These are phyloP conservation scores for Podaxis rugospora DNA, from an alignment of 768 basidiomycete genomes.

Conservation along the genomic window DNA sequence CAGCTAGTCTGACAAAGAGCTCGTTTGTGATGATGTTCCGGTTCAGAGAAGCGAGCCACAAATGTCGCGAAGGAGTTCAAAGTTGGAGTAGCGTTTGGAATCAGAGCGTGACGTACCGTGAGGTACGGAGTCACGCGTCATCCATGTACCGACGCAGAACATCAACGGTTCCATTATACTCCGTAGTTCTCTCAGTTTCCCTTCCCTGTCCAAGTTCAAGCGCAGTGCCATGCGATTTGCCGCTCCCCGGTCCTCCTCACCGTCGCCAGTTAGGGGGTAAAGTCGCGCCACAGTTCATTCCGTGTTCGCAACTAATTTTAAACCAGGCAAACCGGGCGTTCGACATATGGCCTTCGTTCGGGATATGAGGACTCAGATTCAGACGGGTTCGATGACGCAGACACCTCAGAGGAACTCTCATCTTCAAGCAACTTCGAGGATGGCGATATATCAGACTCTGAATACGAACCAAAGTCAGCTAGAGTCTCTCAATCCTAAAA, in stretches of 20 bases:
- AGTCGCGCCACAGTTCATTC: constrained; percentile 1
- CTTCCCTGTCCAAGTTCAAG: neutral
- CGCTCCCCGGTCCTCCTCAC: constrained; percentile 46
- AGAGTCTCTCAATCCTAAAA: constrained; percentile 16
- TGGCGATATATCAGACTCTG: constrained; percentile 24
- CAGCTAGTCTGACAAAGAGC: no score
- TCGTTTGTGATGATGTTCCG: no score
- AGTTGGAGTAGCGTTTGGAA: no score
- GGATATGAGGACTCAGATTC: constrained; percentile 39
- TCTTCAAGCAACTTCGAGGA: constrained; percentile 19
- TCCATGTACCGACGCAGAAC: no score
- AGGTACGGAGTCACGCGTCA: no score
- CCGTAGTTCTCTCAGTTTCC: neutral
- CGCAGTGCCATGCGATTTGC: constrained; percentile 43
- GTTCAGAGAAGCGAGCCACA: no score
- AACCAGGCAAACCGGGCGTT: constrained; percentile 28
- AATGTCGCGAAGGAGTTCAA: no score
- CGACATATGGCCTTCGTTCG: constrained; percentile 51
- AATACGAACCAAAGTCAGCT: constrained; percentile 21
- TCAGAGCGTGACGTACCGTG: no score
- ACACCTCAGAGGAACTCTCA: constrained; percentile 19
- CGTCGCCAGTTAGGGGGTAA: constrained; percentile 42
- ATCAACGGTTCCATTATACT: neutral
- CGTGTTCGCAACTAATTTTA: constrained; percentile 4
- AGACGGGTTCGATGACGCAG: constrained; percentile 9